Base-by-base conservation (phyloP, 1,284 basidiomycete genomes). In the Ceratobasidium sp. region DNA sequence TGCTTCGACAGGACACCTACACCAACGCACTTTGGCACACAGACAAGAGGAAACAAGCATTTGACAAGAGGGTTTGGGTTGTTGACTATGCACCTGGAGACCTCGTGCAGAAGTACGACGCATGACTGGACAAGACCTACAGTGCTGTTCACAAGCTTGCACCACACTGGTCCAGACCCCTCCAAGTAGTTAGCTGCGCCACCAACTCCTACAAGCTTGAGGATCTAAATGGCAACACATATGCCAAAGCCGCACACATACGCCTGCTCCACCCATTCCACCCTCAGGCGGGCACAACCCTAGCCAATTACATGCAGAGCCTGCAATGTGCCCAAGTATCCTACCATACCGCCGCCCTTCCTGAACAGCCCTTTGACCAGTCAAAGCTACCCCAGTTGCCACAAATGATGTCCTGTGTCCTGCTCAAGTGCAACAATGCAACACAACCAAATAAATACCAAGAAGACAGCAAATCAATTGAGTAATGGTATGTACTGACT, bases 191-290 rank as follows among this genome's bases (percentile, higher is more conserved):
- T 10, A 61, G 23, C 26, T 7, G 47, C 1, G 23, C 35, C n/a
- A 8, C 47, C 6, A 76, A 75, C 31, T 76, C 78, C 3, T 79
- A 76, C 49, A 53, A 35, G n/a, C 31, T 79, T 11, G 42, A 66
- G 37, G 47, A 74, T 45, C 45, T 77, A 5, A 51, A 60, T 1
- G 58, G 65, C 49, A 61, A 68, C 1, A 35, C n/a, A 6, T 26
- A 39, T n/a, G 37, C 66, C 8, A 3, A 3, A 4, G 33, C 23
- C 10, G 26, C 66, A 11, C 66, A 68, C 31, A 33, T 51, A 10
- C 49, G 35, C 2, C 66, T 47, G 13, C 47, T 68, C 17, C 49
- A 51, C 20, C 51, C 51, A 3, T 68, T 47, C 51, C n/a, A 28
- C 20, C 49, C 49, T 81, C 4, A 33, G 4, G 4, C 66, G 6